Evolutionary conservation across 2,329 filamentous ascomycete species (phyloP).

Genomic region (Cytospora piceicola): DNA sequence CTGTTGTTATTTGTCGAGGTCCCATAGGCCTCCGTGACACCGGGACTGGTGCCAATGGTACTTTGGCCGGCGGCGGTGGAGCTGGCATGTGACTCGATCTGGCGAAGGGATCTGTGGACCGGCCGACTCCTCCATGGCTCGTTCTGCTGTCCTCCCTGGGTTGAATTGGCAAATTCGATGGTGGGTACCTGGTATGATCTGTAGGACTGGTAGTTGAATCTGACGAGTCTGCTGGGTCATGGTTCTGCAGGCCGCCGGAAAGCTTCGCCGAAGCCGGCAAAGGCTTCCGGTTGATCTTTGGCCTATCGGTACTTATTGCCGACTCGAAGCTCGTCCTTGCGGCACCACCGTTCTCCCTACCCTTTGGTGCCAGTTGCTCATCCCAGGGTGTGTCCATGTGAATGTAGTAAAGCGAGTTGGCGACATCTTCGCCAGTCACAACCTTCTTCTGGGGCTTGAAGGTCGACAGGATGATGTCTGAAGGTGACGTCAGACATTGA

Average conservation of each 20-base stretch:
- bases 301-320: conserved; percentile 36
- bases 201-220: not conserved
- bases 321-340: conserved; percentile 51
- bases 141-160: conserved; percentile 33
- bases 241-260: conserved; percentile 12
- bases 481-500: conserved; percentile 27
- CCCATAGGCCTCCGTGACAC: conserved; percentile 32
- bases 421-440: conserved; percentile 84
- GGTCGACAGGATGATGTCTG: conserved; percentile 90
- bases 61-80: conserved; percentile 5
- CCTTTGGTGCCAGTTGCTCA: conserved; percentile 39
- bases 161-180: conserved; percentile 4
- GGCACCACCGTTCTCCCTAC: conserved; percentile 39
- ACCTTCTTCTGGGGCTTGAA: conserved; percentile 87
- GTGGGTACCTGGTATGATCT: conserved; percentile 6
- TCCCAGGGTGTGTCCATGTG: conserved; percentile 74
- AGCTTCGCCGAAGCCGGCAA: conserved; percentile 44
- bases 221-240: not conserved
- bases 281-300: conserved; percentile 56
- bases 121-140: conserved; percentile 17
- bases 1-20: conserved; percentile 22
- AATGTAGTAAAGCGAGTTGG: conserved; percentile 87
- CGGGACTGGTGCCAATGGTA: not conserved
- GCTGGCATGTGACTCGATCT: conserved; percentile 12
- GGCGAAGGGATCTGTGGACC: not conserved